phyloP scores from a whole-genome alignment of 2,329 filamentous ascomycete genomes.

The Cytospora paraplurivora region DNA sequence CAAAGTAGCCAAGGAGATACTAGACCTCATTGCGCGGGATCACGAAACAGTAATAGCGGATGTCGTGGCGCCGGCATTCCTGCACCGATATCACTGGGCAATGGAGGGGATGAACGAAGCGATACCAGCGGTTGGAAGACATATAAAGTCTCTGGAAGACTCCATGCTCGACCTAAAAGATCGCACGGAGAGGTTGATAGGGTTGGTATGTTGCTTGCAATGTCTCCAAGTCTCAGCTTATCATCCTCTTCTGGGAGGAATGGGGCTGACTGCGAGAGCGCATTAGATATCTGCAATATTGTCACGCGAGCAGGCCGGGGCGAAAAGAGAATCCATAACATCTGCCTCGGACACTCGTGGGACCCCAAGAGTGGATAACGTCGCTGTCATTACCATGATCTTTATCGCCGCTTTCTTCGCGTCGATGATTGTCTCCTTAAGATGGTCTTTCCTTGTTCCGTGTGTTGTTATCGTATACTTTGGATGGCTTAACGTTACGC shows the following conservation, averaged over 20 bases:
- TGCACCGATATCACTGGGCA: conserved; percentile 26
- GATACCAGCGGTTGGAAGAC: conserved; percentile 32
- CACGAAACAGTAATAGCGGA: conserved; percentile 22
- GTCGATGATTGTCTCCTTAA: conserved; percentile 33
- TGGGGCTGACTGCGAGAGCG: conserved; percentile 24
- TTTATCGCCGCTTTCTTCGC: conserved; percentile 36
- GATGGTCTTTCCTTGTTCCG: conserved; percentile 17
- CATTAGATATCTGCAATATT: conserved; percentile 33
- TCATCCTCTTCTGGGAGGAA: conserved; percentile 22
- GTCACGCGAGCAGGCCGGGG: conserved; percentile 33
- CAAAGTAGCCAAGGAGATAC: conserved; percentile 29
- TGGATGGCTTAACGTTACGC: conserved; percentile 14
- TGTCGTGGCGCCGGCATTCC: conserved; percentile 13
- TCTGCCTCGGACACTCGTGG: conserved; percentile 12
- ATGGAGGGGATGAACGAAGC: conserved; percentile 31
- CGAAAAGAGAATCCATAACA: conserved; percentile 29
- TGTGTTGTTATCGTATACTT: conserved; percentile 14
- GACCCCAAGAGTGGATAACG: conserved; percentile 30
- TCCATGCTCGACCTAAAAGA: conserved; percentile 34
- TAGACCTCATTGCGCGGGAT: conserved; percentile 29
- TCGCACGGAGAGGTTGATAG: conserved; percentile 33
- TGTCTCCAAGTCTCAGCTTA: conserved; percentile 15
- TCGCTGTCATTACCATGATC: conserved; percentile 34
- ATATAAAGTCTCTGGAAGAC: conserved; percentile 32
- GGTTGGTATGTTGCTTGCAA: conserved; percentile 31